Evolutionary conservation across 2,329 filamentous ascomycete species (phyloP), one percentile per base, ranked within the genome.

Genomic region (Trichoderma sp.): DNA sequence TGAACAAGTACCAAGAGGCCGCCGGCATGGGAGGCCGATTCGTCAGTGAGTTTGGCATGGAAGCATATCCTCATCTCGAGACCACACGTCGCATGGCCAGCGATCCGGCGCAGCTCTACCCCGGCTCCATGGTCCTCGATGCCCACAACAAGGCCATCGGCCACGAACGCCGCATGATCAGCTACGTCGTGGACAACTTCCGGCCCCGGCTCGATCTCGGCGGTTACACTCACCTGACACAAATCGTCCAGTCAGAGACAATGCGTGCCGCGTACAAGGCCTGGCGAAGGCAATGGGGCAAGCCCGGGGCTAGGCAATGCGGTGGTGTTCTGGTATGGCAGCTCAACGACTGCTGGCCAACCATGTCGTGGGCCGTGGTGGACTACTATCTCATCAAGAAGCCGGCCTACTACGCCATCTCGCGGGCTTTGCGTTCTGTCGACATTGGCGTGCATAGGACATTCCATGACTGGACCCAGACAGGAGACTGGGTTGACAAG

Each of bases 111-210:
- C 88, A 93, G 72, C 86, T 89, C 21, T 86, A 88, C 38, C 91
- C 93, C 1, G 92, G 94, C 77, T 94, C 92, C 4, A 91, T 91
- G 76, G 92, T 92, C 75, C 87, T 95, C 64, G 93, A 95, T 80
- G 95, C 95, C 81, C 94, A 95, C 84, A 96, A 96, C 84, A 96
- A 96, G 83, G 94, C 93, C 8, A 91, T 92, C 78, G 93, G 93
- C 0, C 93, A 95, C 80, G 93, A 95, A 82, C 88, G 93, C 45
- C 88, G 93, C 53, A 91, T 95, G 76, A 92, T 92, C 14, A 91
- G 92, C 0, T 96, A 96, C 80, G 85, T 95, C 2, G 90, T 92
- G 14, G 94, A 95, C 80, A 96, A 95, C 84, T 91, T 95, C 80
- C 88, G 89, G 3, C 82, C 83, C 24, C 83, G 85, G 59, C 88